Evolutionary conservation across 768 basidiomycete species (phyloP), one percentile per base, ranked within the genome.

Genomic region (Lentinus brumalis): DNA sequence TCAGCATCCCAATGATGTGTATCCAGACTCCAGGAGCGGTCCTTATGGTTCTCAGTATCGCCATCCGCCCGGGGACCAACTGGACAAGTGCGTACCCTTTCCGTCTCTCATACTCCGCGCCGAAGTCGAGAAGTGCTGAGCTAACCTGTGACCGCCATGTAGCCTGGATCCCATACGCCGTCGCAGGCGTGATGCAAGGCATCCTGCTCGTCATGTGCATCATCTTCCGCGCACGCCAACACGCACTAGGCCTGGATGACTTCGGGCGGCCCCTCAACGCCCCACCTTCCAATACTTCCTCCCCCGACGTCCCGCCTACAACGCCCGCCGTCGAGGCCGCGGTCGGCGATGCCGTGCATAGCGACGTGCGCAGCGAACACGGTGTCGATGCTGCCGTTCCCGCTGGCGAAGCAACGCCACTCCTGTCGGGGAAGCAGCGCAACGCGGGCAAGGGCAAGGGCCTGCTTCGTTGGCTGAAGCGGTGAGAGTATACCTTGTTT

Each of bases 1-100:
- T 98, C 15, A 95, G 93, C 69, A 91, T 99, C 58, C 89, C 91
- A 1, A 98, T 94, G 86, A 98, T 99, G 96, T 76, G 85, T 50
- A 92, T 99, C 15, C 96, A 98, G 74, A 93, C 86, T 12, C 95
- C 95, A 3, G 96, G 95, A 4, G 89, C 91, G 1, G 77, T 92
- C 3, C 70, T 92, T n/a, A 96, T 98, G 88, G 89, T 92, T 6
- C 63, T 88, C 4, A 91, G 87, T 63, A 91, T 94, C 58, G 91
- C 88, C 7, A 75, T 92, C 53, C 86, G 91, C 57, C 89, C 89
- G 2, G 89, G 88, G 0, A 92, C 91, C 0, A 87, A 93, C 69
- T 94, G 91, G 91, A 92, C 91, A 4, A 92, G 89, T 91, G 66
- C 52, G 83, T 69, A 7, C 12, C 40, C 2, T 58, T 54, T 29